These are phyloP conservation scores for Xylaria grammica DNA, from an alignment of 495 filamentous ascomycete genomes.

Conservation along the genomic window DNA sequence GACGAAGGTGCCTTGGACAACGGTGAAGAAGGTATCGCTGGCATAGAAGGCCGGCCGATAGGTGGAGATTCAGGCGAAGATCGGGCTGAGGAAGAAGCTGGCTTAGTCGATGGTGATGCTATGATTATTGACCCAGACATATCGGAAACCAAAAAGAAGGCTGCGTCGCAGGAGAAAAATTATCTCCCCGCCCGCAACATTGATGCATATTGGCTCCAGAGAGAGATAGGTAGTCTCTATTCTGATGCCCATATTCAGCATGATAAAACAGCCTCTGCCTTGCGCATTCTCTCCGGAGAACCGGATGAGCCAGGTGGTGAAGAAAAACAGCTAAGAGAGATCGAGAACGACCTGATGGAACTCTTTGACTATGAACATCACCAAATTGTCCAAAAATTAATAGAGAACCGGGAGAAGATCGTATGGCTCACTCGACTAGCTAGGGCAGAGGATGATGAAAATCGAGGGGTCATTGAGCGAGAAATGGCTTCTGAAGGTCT, in stretches of 20 bases:
- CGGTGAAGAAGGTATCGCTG: constrained; percentile 72
- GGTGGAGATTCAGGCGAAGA: constrained; percentile 60
- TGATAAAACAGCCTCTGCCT: constrained; percentile 79
- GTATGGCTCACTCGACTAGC: constrained; percentile 95
- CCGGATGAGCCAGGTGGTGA: constrained; percentile 74
- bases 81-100: constrained; percentile 57
- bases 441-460: constrained; percentile 78
- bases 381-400: constrained; percentile 89
- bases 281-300: constrained; percentile 77
- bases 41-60: constrained; percentile 56
- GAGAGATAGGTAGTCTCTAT: constrained; percentile 87
- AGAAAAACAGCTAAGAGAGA: constrained; percentile 82
- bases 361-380: constrained; percentile 97
- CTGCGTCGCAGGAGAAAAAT: constrained; percentile 60
- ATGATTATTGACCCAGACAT: constrained; percentile 78
- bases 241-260: constrained; percentile 89
- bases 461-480: constrained; percentile 77
- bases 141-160: constrained; percentile 40
- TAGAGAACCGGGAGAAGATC: constrained; percentile 87
- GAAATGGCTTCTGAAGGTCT: constrained; percentile 92
- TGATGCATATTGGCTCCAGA: constrained; percentile 96
- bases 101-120: constrained; percentile 63
- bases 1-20: constrained; percentile 62
- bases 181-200: constrained; percentile 82
- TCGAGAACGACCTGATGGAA: constrained; percentile 98